A percentile compares a stretch with the other conserved stretches of the same genome.
phyloP scores from a whole-genome alignment of 768 basidiomycete species.

The Xerocomellus dryophilus region DNA sequence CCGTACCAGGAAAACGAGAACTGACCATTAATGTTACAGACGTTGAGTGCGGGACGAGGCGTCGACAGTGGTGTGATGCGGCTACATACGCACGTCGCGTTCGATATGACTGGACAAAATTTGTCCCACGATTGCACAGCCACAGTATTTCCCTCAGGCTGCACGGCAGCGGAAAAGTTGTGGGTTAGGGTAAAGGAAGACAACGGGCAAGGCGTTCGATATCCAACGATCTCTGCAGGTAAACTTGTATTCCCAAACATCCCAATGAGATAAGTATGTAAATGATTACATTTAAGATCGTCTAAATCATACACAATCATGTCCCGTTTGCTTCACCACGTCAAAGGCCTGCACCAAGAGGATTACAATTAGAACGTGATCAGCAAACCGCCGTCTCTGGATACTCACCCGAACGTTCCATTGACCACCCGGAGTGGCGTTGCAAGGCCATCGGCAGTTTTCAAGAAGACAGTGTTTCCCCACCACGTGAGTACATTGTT shows the following conservation, averaged over 20 bases:
- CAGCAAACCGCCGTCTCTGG: neutral
- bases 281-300: neutral
- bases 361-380: neutral
- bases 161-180: too few species aligned
- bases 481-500: constrained; percentile 61
- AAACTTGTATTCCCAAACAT: neutral
- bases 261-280: neutral
- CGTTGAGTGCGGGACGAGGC: constrained; percentile 5
- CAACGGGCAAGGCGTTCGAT: too few species aligned
- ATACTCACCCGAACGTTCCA: constrained; percentile 31
- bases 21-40: constrained; percentile 27
- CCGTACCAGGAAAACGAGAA: neutral
- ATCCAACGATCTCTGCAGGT: neutral
- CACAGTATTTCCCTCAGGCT: neutral
- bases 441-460: constrained; percentile 30
- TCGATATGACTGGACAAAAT: neutral
- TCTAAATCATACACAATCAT: neutral
- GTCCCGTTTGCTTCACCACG: constrained; percentile 8
- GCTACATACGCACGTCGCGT: too few species aligned
- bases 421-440: constrained; percentile 12
- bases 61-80: constrained; percentile 19
- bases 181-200: too few species aligned
- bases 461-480: constrained; percentile 52
- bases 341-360: constrained; percentile 9
- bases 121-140: constrained; percentile 19